Evolutionary conservation across 2,329 filamentous ascomycete genomes (phyloP).

Genomic region (Aspergillus carbonarius): DNA sequence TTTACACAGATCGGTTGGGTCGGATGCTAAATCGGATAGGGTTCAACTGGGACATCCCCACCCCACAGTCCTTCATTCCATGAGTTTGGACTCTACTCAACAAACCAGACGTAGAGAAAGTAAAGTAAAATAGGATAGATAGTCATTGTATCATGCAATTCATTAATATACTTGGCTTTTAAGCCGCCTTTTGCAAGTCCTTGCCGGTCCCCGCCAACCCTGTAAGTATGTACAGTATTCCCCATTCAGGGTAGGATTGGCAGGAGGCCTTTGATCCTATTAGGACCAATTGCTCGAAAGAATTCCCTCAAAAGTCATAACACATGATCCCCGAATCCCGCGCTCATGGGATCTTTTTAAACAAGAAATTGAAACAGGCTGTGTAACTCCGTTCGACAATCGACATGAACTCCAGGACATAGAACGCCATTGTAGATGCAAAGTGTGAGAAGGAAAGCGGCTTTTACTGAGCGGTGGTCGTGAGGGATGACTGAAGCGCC

Average conservation of each 20-base stretch:
- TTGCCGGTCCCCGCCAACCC: conserved; percentile 8
- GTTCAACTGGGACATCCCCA: neutral
- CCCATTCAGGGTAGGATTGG: conserved; percentile 9
- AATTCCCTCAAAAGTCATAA: conserved; percentile 17
- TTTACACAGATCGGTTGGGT: neutral
- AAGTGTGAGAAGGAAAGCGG: conserved; percentile 3
- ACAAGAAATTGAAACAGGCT: conserved; percentile 14
- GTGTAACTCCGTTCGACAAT: conserved; percentile 20
- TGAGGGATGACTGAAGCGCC: conserved; percentile 39
- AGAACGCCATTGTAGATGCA: conserved; percentile 22
- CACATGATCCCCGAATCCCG: conserved; percentile 14
- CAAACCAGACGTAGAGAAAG: neutral
- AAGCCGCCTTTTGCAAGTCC: conserved; percentile 5
- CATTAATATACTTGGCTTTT: conserved; percentile 17
- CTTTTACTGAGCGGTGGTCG: conserved; percentile 29
- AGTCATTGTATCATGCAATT: conserved; percentile 23
- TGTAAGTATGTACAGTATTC: conserved; percentile 19
- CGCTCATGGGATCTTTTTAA: conserved; percentile 3
- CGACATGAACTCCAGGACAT: conserved; percentile 13
- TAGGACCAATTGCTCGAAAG: conserved; percentile 4
- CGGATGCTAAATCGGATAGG: neutral
- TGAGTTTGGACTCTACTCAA: neutral
- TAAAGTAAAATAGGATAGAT: neutral
- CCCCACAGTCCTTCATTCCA: neutral
- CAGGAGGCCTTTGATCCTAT: conserved; percentile 11